A percentile compares a stretch with the other conserved stretches of the same genome.
These are phyloP conservation scores for Zasmidium angulare DNA, from an alignment of 2,329 filamentous ascomycete genomes.

Conservation along the genomic window DNA sequence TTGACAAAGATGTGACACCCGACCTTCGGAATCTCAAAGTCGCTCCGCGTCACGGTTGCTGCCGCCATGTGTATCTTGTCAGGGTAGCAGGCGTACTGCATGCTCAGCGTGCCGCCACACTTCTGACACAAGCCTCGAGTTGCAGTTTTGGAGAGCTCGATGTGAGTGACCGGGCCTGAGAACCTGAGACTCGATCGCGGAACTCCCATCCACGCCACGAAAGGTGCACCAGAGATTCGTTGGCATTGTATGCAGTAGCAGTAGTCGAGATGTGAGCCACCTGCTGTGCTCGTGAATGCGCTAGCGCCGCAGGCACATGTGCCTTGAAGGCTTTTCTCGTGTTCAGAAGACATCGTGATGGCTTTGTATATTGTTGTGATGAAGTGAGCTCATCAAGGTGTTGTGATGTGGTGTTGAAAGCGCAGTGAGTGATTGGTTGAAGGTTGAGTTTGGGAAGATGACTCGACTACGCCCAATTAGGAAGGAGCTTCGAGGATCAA, in stretches of 20 bases:
- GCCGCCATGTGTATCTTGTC: conserved; percentile 21
- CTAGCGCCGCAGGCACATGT: conserved; percentile 19
- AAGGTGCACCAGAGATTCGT: conserved; percentile 22
- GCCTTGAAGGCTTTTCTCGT: background rate
- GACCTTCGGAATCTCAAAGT: conserved; percentile 4
- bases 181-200: conserved; percentile 14
- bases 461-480: too few species aligned
- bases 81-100: conserved; percentile 23
- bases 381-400: background rate
- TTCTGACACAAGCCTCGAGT: conserved; percentile 14
- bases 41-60: conserved; percentile 9
- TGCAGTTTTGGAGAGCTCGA: conserved; percentile 12
- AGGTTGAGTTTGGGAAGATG: background rate
- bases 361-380: background rate
- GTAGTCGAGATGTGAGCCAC: conserved; percentile 17
- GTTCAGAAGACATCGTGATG: background rate
- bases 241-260: conserved; percentile 28
- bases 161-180: conserved; percentile 4
- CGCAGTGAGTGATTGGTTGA: background rate
- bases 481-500: background rate
- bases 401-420: background rate
- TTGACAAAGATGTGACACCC: conserved; percentile 19
- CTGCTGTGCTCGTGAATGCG: conserved; percentile 13
- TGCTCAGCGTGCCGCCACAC: conserved; percentile 19
- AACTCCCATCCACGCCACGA: conserved; percentile 22